Evolutionary conservation across 306 rosid species (phyloP).

Genomic region (Dryas drummondii): DNA sequence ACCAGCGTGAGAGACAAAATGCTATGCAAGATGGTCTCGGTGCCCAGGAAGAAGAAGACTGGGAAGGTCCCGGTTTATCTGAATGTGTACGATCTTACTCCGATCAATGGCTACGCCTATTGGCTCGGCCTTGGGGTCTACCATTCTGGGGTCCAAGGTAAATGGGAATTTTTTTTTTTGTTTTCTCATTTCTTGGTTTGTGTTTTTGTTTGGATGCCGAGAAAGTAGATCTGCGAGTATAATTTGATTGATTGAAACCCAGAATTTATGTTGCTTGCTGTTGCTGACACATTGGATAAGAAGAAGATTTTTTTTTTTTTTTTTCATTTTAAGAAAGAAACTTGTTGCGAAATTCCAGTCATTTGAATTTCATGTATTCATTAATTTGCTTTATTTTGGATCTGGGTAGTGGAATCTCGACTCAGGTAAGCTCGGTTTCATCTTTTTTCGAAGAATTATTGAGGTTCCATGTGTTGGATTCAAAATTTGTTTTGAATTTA

Average conservation of each 20-base stretch:
- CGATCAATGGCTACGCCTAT: slow-evolving; percentile 87
- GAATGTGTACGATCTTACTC: slow-evolving; percentile 89
- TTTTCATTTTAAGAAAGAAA: too few relatives aligned
- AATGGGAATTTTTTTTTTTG: background rate
- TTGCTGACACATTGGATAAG: too few relatives aligned
- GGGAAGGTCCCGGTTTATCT: slow-evolving; percentile 82
- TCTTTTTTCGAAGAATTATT: background rate
- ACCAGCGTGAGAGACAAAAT: slow-evolving; percentile 24
- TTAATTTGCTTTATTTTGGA: background rate
- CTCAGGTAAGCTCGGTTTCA: background rate
- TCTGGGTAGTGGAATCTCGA: background rate
- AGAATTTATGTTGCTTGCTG: too few relatives aligned
- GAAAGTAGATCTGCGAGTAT: background rate
- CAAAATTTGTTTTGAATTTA: background rate
- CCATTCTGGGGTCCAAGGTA: slow-evolving; percentile 97
- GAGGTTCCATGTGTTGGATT: too few relatives aligned
- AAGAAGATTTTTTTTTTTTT: background rate
- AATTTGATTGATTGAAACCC: background rate
- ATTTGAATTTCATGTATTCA: background rate
- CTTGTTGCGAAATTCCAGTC: background rate
- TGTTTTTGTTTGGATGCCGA: background rate
- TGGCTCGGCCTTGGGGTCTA: slow-evolving; percentile 97
- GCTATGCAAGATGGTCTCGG: slow-evolving; percentile 52
- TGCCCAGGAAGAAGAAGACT: slow-evolving; percentile 61
- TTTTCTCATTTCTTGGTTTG: background rate